These are phyloP conservation scores for Hypoxylon fuscum DNA, from an alignment of 495 filamentous ascomycete species.

Conservation along the genomic window DNA sequence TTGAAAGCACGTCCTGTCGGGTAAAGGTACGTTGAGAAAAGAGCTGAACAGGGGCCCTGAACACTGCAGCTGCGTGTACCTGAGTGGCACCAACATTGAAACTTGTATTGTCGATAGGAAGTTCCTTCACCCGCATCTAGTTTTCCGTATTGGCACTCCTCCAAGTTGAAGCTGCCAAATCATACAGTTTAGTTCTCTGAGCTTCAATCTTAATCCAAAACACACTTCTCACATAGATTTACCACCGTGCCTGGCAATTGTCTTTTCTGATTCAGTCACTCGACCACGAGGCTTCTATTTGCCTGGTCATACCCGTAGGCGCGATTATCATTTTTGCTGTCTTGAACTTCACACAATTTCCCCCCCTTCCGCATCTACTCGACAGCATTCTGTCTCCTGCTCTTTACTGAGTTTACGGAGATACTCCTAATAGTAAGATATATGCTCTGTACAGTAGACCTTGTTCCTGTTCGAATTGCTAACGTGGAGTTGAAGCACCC, in stretches of 20 bases:
- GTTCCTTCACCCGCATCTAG: not conserved
- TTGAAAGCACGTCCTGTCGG: slow-evolving; percentile 9
- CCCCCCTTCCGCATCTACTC: slow-evolving; percentile 16
- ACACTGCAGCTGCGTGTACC: slow-evolving; percentile 1
- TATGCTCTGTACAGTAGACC: not conserved
- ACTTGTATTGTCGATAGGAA: slow-evolving; percentile 22
- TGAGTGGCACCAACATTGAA: slow-evolving; percentile 19
- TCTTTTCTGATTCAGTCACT: slow-evolving; percentile 10
- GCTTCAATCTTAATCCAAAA: slow-evolving; percentile 17
- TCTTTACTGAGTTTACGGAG: slow-evolving; percentile 53
- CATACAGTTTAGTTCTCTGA: slow-evolving; percentile 8
- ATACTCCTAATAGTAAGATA: slow-evolving; percentile 33
- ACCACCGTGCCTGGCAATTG: slow-evolving; percentile 17
- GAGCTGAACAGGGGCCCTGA: slow-evolving; percentile 4
- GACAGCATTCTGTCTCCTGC: slow-evolving; percentile 42
- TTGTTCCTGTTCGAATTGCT: not conserved
- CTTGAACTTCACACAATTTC: slow-evolving; percentile 8
- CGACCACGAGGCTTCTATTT: slow-evolving; percentile 4
- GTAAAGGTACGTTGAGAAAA: slow-evolving; percentile 29
- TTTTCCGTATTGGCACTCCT: slow-evolving; percentile 13
- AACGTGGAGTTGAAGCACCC: slow-evolving; percentile 11
- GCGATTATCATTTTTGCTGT: slow-evolving; percentile 13
- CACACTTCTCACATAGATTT: slow-evolving; percentile 1
- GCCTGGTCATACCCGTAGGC: slow-evolving; percentile 16
- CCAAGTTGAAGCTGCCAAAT: slow-evolving; percentile 12